Conservation (phyloP, 1,284 basidiomycete genomes). For the Peniophora sp. region DNA sequence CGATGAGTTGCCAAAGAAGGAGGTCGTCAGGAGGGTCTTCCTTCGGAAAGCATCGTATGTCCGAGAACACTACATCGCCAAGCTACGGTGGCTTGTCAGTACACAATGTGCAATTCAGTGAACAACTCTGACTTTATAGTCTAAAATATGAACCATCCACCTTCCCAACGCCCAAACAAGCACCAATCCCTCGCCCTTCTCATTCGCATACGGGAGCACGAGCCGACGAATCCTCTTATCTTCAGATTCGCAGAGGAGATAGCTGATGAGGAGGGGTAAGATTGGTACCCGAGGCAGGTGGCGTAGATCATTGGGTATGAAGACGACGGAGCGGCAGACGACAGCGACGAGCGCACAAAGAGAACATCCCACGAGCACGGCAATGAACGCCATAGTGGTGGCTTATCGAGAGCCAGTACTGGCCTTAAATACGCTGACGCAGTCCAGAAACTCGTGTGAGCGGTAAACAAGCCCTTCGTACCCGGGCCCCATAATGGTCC, state of each 20-base stretch:
- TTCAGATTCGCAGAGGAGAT: slow-evolving; percentile 15
- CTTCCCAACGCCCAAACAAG: slow-evolving; percentile 16
- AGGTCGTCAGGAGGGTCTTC: slow-evolving; percentile 19
- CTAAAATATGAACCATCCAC: slow-evolving; percentile 19
- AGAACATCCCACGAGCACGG: too few species aligned
- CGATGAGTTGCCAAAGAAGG: slow-evolving; percentile 22
- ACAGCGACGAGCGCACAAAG: too few species aligned
- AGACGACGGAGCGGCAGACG: not conserved
- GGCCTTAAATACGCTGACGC: too few species aligned
- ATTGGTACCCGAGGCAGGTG: slow-evolving; percentile 16
- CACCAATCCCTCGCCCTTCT: slow-evolving; percentile 12
- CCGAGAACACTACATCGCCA: slow-evolving; percentile 5
- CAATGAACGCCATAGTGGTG: too few species aligned
- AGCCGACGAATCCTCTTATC: slow-evolving; percentile 14
- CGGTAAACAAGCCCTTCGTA: too few species aligned
- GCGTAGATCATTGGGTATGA: slow-evolving; percentile 12
- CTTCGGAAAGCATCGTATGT: slow-evolving; percentile 17
- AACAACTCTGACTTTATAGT: slow-evolving; percentile 11
- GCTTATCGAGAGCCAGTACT: too few species aligned
- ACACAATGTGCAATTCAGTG: not conserved
- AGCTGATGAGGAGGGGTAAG: slow-evolving; percentile 13
- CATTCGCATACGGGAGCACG: slow-evolving; percentile 16
- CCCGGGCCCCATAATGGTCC: too few species aligned
- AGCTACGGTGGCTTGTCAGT: slow-evolving; percentile 3
- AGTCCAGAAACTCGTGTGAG: too few species aligned